phyloP scores from a whole-genome alignment of 73 alveolate species.

The Blepharisma japonicum region DNA sequence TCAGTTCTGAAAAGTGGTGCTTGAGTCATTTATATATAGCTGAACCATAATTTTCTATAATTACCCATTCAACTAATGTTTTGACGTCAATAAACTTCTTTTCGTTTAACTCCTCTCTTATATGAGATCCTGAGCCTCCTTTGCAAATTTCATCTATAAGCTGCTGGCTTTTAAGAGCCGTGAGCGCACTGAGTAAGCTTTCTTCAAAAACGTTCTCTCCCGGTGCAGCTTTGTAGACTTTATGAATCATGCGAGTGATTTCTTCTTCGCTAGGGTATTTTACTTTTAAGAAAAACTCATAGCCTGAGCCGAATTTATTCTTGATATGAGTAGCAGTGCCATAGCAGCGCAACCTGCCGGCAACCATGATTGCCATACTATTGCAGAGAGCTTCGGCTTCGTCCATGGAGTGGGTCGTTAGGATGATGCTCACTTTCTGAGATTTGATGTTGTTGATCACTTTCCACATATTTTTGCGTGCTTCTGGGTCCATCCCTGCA shows the following conservation, averaged over 20 bases:
- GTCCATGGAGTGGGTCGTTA: slow-evolving; percentile 91
- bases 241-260: slow-evolving; percentile 28
- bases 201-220: background rate
- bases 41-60: slow-evolving; percentile 50
- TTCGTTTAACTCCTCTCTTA: slow-evolving; percentile 40
- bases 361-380: slow-evolving; percentile 90
- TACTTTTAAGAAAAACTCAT: slow-evolving; percentile 75
- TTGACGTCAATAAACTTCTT: slow-evolving; percentile 41
- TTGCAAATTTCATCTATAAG: background rate
- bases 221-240: background rate
- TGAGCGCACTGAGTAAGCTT: background rate
- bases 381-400: slow-evolving; percentile 91
- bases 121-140: slow-evolving; percentile 33
- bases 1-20: slow-evolving; percentile 42
- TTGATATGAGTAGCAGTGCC: slow-evolving; percentile 84
- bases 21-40: slow-evolving; percentile 43
- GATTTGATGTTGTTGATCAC: slow-evolving; percentile 79
- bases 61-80: slow-evolving; percentile 47
- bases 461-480: slow-evolving; percentile 91
- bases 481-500: slow-evolving; percentile 95
- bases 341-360: slow-evolving; percentile 84
- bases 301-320: slow-evolving; percentile 86
- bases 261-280: slow-evolving; percentile 42
- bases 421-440: slow-evolving; percentile 69
- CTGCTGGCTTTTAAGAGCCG: background rate